Evolutionary conservation across 2,329 filamentous ascomycete genomes (phyloP).

Genomic region (Sporothrix sp.): DNA sequence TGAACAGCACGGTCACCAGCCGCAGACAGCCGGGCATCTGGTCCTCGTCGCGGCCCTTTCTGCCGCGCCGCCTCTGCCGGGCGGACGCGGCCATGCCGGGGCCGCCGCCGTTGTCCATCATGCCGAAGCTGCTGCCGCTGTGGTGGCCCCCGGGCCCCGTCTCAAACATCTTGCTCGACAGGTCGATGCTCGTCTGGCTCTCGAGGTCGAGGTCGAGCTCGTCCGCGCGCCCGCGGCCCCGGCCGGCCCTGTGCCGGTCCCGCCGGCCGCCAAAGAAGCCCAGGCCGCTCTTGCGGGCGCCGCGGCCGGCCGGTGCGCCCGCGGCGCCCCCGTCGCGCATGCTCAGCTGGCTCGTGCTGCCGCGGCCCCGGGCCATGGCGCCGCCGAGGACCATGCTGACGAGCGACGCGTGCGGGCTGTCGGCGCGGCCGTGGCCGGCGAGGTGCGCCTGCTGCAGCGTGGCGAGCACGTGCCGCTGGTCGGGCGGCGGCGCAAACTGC

Average conservation of each 20-base stretch:
- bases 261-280: constrained; percentile 17
- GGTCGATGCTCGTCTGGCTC: constrained; percentile 43
- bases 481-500: constrained; percentile 50
- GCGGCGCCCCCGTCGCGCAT: constrained; percentile 13
- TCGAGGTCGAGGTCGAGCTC: constrained; percentile 54
- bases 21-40: constrained; percentile 41
- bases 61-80: constrained; percentile 1
- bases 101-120: constrained; percentile 2
- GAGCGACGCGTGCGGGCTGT: constrained; percentile 16
- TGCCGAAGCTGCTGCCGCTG: neutral
- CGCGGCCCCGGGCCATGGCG: constrained; percentile 11
- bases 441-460: constrained; percentile 13
- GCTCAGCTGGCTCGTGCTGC: constrained; percentile 25
- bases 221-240: constrained; percentile 35
- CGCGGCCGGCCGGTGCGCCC: constrained; percentile 4
- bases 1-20: constrained; percentile 44
- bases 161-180: constrained; percentile 32
- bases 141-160: constrained; percentile 18
- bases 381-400: constrained; percentile 16
- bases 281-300: constrained; percentile 1
- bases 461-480: constrained; percentile 18
- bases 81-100: neutral
- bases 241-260: constrained; percentile 17
- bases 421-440: neutral
- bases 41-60: constrained; percentile 25